Evolutionary conservation across 2,329 filamentous ascomycete genomes (phyloP), one percentile per base, ranked within the genome.

Genomic region (Claviceps monticola): DNA sequence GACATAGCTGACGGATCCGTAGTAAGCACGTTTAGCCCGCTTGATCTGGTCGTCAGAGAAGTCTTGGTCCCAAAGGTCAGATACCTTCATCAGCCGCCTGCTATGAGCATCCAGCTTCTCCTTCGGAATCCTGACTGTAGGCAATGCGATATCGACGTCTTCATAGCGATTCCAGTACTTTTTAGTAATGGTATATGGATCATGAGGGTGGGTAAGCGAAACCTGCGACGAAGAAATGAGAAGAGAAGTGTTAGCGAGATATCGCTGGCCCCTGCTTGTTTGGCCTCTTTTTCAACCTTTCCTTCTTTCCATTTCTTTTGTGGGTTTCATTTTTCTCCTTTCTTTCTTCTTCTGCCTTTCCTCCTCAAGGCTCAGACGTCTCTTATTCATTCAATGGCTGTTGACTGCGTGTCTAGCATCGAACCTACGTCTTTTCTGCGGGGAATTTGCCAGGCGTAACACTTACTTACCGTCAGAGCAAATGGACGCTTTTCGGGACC

Each of bases 101-200:
- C 88, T 93, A 70, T 96, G 90, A 0, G 86, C 72, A 62, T 96
- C 90, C 61, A 88, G 84, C 63, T 94, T 76, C 57, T 91, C 84
- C 62, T 88, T 83, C 34, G 84, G 79, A 53, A 95, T 86, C 52
- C 76, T 76, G 46, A 90, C 82, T 61, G 86, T 82, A 29, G 90
- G 90, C 54, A 95, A 71, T 6, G 84, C 80, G 62, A 96, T 94
- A 51, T 95, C 88, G 14, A 94, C 87, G 56, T 76, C 85, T 63
- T 95, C 86, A 67, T 96, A 96, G 59, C 86, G 67, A 64, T 95
- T 87, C 90, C 90, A 96, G 70, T 88, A 95, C 68, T 95, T 87
- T 64, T 88, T 80, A 58, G 90, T 88, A 66, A 96, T 96, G 53
- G 88, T 91, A 68, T 96, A 96, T 0, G 90, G 90, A 62, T 96